A percentile compares a stretch with the other conserved stretches of the same genome.
Evolutionary conservation across 148 eudicot species (phyloP).

Genomic region (Bassia scoparia): DNA sequence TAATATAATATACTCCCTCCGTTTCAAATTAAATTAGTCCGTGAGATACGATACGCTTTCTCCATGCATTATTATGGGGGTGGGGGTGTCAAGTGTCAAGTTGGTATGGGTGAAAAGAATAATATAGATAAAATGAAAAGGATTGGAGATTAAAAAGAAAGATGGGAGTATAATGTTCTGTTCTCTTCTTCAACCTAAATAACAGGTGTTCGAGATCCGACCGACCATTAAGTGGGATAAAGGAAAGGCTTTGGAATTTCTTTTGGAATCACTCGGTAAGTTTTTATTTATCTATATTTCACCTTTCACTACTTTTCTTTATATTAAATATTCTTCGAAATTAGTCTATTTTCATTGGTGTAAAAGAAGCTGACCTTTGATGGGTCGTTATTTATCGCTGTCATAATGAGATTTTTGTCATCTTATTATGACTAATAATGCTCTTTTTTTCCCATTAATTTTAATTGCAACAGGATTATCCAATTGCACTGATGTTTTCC

Average conservation of each 20-base stretch:
- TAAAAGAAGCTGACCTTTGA: slow-evolving; percentile 12
- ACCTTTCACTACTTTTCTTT: neutral
- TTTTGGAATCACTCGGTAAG: slow-evolving; percentile 85
- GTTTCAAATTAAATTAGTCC: neutral
- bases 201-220: slow-evolving; percentile 86
- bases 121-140: neutral
- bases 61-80: neutral
- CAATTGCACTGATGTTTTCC: slow-evolving; percentile 65
- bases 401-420: slow-evolving; percentile 7
- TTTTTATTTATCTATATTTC: neutral
- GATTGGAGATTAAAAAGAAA: neutral
- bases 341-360: neutral
- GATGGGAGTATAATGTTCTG: neutral
- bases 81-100: neutral
- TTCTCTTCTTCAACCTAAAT: neutral
- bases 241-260: slow-evolving; percentile 92
- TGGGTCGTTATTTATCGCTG: slow-evolving; percentile 6
- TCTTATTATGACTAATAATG: neutral
- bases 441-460: neutral
- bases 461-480: slow-evolving; percentile 46
- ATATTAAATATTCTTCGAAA: neutral
- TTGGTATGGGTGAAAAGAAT: slow-evolving; percentile 4
- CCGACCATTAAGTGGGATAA: slow-evolving; percentile 96
- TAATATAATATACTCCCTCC: neutral
- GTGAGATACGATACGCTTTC: neutral